Evolutionary conservation across 139 green algal genomes (phyloP), one percentile per base, ranked within the genome.

Genomic region (Chlorella sp.): DNA sequence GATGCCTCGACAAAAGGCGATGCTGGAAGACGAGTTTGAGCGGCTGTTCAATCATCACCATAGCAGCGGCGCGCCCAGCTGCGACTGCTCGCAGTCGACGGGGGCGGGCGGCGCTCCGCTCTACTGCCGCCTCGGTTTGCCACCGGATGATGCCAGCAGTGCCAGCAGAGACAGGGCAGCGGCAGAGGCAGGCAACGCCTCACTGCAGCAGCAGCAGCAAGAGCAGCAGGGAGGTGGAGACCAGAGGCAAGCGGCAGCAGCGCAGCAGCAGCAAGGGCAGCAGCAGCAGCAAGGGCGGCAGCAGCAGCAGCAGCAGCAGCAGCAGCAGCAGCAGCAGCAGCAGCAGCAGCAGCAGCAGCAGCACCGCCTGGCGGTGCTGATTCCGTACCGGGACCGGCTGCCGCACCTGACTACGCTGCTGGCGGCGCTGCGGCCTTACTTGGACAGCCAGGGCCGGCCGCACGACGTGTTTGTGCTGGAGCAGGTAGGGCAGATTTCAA

Each of bases 381-480:
- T 90, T 34, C 87, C 87, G 0, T 89, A 90, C 76, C 74, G 87
- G 14, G 76, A 89, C 81, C 43, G 87, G 22, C 13, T 76, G 40
- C 11, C 32, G 64, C 84, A 89, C 38, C 58, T 90, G 30, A 60
- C 26, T 28, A 62, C 32, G 9, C 58, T 90, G 43, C 58, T 90
- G 54, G 64, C 76, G 16, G n/a, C n/a, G 38, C 68, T 90, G 69
- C 73, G 80, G 26, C 43, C 73, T 0, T 87, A 73, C 54, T 58
- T 90, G 19, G 77, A 81, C 30, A 58, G 22, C 1, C 85, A 91
- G 74, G 44, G 48, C 1, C 56, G 76, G 6, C 32, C 81, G 20
- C 83, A 82, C 60, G 82, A 82, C 38, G 87, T 88, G 17, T 88
- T 91, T 67, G 67, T 91, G 0, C 32, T 91, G 34, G 88, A 91